A percentile compares a stretch with the other conserved stretches of the same genome.
These are phyloP conservation scores for Erythrobasidium yunnanense DNA, from an alignment of 768 basidiomycete species.

Conservation along the genomic window DNA sequence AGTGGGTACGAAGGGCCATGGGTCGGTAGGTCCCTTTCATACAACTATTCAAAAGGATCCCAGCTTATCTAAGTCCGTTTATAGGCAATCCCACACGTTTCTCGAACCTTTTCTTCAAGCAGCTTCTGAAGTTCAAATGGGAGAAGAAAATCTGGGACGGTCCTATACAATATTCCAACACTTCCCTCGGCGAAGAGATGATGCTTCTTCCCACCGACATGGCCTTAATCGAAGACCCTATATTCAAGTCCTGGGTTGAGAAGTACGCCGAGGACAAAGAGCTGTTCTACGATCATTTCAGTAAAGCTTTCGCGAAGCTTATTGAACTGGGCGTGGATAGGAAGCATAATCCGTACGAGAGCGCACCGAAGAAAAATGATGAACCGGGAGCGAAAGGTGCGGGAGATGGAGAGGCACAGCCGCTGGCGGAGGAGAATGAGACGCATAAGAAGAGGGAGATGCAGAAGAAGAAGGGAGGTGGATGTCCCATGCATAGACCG, in stretches of 20 bases:
- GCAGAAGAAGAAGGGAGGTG: not conserved
- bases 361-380: slow-evolving; percentile 27
- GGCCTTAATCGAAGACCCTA: slow-evolving; percentile 73
- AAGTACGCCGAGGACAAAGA: slow-evolving; percentile 73
- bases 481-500: not conserved
- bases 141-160: slow-evolving; percentile 50
- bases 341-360: slow-evolving; percentile 20
- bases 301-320: slow-evolving; percentile 26
- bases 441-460: not conserved
- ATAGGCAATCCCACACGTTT: slow-evolving; percentile 48
- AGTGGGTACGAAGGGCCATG: slow-evolving; percentile 64
- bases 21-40: no score
- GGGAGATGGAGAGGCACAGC: slow-evolving; percentile 8
- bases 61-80: no score
- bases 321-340: slow-evolving; percentile 27
- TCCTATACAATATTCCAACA: slow-evolving; percentile 72
- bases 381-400: slow-evolving; percentile 16
- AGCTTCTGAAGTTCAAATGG: slow-evolving; percentile 27
- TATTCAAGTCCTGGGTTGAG: slow-evolving; percentile 77
- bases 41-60: no score
- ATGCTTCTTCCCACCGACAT: slow-evolving; percentile 58
- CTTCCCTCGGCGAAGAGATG: slow-evolving; percentile 83
- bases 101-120: slow-evolving; percentile 23
- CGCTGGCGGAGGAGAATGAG: slow-evolving; percentile 14
- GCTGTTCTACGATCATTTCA: slow-evolving; percentile 86